A percentile compares a stretch with the other conserved stretches of the same genome.
Evolutionary conservation across 805 yeast species (phyloP).

Genomic region (Grigorovia yakushimaensis): DNA sequence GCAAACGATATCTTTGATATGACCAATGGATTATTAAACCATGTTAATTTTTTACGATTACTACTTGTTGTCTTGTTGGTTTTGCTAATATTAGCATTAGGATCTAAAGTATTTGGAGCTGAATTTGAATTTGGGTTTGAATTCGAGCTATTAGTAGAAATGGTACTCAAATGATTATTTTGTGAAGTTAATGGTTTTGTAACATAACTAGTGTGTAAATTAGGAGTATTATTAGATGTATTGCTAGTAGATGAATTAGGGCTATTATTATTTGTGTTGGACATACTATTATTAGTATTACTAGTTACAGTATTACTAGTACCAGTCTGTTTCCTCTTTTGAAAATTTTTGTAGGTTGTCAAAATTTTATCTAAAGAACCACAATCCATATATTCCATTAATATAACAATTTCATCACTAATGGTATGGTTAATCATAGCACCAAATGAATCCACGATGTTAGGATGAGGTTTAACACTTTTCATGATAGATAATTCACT

Average conservation of each 20-base stretch:
- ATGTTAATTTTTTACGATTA: constrained; percentile 6
- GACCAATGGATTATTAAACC: constrained; percentile 40
- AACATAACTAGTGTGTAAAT: not conserved
- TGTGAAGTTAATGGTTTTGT: not conserved
- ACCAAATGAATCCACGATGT: constrained; percentile 84
- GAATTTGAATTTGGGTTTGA: not conserved
- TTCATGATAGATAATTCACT: constrained; percentile 86
- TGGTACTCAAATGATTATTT: too few relatives aligned
- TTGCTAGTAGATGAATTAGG: not conserved
- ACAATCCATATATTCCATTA: constrained; percentile 95
- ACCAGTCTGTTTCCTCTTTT: constrained; percentile 4
- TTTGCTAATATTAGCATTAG: not conserved
- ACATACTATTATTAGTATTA: not conserved
- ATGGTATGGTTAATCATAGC: constrained; percentile 55
- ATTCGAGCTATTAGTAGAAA: too few relatives aligned
- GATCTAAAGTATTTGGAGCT: not conserved
- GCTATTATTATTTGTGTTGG: not conserved
- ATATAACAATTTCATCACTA: constrained; percentile 64
- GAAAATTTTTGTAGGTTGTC: constrained; percentile 46
- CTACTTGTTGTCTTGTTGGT: not conserved
- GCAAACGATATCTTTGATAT: constrained; percentile 66
- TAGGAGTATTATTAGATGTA: not conserved
- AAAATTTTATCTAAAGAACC: constrained; percentile 81
- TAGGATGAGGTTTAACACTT: constrained; percentile 70
- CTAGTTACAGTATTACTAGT: constrained; percentile 1